Conservation (phyloP, 805 yeast genomes). For the Blastobotrys attinorum region DNA sequence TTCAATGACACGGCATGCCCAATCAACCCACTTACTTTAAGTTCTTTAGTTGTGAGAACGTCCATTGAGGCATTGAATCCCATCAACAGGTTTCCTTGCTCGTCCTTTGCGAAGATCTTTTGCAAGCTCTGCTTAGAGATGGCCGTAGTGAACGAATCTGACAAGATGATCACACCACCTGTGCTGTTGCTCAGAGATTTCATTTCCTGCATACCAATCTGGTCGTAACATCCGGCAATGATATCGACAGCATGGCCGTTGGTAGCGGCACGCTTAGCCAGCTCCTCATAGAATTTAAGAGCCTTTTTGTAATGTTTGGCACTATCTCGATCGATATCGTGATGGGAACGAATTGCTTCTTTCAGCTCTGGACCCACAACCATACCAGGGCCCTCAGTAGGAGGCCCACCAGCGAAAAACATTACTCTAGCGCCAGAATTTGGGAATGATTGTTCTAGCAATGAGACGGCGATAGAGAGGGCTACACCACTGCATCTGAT, state of each 20-base stretch:
- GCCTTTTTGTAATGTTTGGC: conserved; percentile 89
- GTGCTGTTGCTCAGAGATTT: conserved; percentile 73
- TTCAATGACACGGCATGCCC: conserved; percentile 79
- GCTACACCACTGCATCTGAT: conserved; percentile 93
- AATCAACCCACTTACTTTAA: conserved; percentile 85
- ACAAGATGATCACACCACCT: conserved; percentile 80
- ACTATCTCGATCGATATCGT: conserved; percentile 85
- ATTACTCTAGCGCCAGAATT: conserved; percentile 76
- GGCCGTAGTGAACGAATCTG: conserved; percentile 91
- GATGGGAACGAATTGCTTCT: conserved; percentile 96
- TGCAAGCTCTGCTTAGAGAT: conserved; percentile 87
- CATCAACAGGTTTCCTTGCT: conserved; percentile 76
- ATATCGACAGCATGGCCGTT: conserved; percentile 80
- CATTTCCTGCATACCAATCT: conserved; percentile 93
- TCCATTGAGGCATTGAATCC: conserved; percentile 87
- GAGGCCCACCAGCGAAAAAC: conserved; percentile 90
- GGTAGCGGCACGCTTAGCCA: conserved; percentile 63
- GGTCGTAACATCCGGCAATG: conserved; percentile 94
- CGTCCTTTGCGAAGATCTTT: conserved; percentile 80
- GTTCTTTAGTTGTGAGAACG: conserved; percentile 68
- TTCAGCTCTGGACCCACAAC: conserved; percentile 86
- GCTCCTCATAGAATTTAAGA: conserved; percentile 64
- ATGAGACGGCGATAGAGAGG: conserved; percentile 68
- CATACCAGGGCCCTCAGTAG: conserved; percentile 90
- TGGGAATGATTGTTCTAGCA: conserved; percentile 75